These are phyloP conservation scores for Forsythia viridissima DNA, from an alignment of 257 asterid species.

Conservation along the genomic window DNA sequence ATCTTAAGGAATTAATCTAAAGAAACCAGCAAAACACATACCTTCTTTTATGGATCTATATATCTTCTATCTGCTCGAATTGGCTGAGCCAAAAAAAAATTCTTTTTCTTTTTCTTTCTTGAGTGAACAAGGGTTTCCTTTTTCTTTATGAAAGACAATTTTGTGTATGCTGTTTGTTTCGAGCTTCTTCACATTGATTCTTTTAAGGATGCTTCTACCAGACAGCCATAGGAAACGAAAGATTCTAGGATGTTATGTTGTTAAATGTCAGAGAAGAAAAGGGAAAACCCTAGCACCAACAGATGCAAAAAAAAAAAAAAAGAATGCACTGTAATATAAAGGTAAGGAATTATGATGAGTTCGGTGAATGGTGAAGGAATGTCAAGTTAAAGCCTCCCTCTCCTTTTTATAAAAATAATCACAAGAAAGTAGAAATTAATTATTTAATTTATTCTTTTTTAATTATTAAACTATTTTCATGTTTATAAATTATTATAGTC, in stretches of 20 bases:
- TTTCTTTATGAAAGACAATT: neutral
- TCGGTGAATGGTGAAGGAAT: conserved; percentile 3
- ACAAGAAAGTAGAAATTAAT: neutral
- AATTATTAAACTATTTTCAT: neutral
- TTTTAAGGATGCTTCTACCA: conserved; percentile 3
- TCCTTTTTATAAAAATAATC: conserved; percentile 5
- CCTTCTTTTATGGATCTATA: conserved; percentile 17
- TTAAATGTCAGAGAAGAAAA: conserved; percentile 10
- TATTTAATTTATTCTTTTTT: neutral
- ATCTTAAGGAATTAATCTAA: neutral
- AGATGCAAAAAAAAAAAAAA: conserved; percentile 21
- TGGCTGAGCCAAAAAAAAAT: too few species aligned
- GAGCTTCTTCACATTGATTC: neutral
- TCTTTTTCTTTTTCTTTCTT: neutral
- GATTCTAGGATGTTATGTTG: neutral
- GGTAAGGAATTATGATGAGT: conserved; percentile 32
- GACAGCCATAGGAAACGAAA: conserved; percentile 13
- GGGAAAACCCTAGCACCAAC: conserved; percentile 51
- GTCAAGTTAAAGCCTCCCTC: conserved; percentile 21
- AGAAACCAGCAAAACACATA: conserved; percentile 4
- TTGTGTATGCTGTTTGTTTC: neutral
- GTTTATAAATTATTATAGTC: neutral
- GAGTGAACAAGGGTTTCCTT: conserved; percentile 30
- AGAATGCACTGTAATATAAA: conserved; percentile 24
- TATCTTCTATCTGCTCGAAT: neutral